Evolutionary conservation across 2,329 filamentous ascomycete species (phyloP), one percentile per base, ranked within the genome.

Genomic region (Fusarium pilosicola): DNA sequence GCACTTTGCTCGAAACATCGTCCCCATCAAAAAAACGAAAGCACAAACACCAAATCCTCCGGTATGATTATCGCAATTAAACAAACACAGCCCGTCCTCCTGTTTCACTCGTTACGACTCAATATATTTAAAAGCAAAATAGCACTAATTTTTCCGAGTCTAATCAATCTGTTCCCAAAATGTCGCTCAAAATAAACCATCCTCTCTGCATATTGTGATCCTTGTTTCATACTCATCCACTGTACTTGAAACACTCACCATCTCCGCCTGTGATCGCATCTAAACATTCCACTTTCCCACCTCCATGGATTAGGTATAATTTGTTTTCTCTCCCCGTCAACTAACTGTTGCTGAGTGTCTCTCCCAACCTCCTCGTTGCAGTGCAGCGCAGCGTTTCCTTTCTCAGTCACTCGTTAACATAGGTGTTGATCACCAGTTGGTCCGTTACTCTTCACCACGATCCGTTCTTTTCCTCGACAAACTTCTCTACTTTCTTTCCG

Each of bases 191-290:
- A 62, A 55, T 13, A 36, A 55, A n/a, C 12, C 62, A 41, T 38
- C 32, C 30, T 34, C 55, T 58, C 39, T 28, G 54, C 57, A 41
- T 61, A 26, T 62, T n/a, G 49, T 59, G 63, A 72, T 65, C 68
- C 45, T 55, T 60, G 60, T 67, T 54, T 73, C 58, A 63, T 63
- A 38, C 62, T 65, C 62, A 34, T 70, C 39, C 52, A 72, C 65
- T 77, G 67, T 61, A 77, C 69, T 65, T 77, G 75, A 77, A 77
- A 77, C 75, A 59, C 67, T 60, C 32, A 15, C 59, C 64, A 52
- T 68, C 70, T 62, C 70, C 62, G 73, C 62, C 52, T 58, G 38
- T 72, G 70, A 74, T 73, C 59, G 57, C 41, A 62, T 71, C 46
- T 42, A n/a, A 51, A 41, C 44, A 38, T 48, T 39, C 55, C 58